phyloP scores from a whole-genome alignment of 1,284 basidiomycete species.

The Microbotryum violaceum region DNA sequence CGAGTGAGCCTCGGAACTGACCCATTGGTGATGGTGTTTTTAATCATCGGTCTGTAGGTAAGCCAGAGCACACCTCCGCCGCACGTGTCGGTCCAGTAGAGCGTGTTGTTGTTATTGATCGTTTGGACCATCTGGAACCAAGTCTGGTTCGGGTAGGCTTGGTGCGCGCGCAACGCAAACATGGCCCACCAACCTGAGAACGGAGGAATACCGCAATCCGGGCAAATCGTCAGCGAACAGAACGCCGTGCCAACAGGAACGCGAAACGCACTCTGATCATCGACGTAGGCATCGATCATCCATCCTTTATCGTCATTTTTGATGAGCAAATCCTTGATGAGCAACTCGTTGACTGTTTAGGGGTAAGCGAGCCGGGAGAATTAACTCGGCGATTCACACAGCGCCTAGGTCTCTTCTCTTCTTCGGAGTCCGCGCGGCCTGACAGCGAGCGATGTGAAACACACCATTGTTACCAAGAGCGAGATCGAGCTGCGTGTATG shows the following conservation, averaged over 20 bases:
- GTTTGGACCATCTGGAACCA: constrained; percentile 17
- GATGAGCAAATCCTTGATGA: constrained; percentile 25
- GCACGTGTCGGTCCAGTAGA: constrained; percentile 26
- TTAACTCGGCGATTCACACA: too few species aligned
- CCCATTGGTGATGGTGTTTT: constrained; percentile 30
- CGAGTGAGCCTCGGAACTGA: background rate
- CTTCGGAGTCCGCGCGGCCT: background rate
- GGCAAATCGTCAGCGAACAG: background rate
- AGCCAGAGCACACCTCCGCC: constrained; percentile 28
- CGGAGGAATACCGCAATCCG: background rate
- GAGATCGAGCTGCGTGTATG: constrained; percentile 24
- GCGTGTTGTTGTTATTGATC: constrained; percentile 22
- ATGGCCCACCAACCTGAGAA: constrained; percentile 30
- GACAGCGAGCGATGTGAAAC: background rate
- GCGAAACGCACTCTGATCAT: constrained; percentile 22
- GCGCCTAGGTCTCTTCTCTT: background rate
- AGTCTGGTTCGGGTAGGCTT: constrained; percentile 22
- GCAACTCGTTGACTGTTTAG: constrained; percentile 18
- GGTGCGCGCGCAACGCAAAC: constrained; percentile 23
- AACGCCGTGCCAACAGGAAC: background rate
- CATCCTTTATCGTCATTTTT: constrained; percentile 17
- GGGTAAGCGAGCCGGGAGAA: too few species aligned
- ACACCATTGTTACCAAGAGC: constrained; percentile 22
- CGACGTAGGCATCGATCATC: constrained; percentile 30
- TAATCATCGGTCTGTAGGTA: constrained; percentile 21